phyloP scores from a whole-genome alignment of 306 rosid species.

The Mimosa pudica region DNA sequence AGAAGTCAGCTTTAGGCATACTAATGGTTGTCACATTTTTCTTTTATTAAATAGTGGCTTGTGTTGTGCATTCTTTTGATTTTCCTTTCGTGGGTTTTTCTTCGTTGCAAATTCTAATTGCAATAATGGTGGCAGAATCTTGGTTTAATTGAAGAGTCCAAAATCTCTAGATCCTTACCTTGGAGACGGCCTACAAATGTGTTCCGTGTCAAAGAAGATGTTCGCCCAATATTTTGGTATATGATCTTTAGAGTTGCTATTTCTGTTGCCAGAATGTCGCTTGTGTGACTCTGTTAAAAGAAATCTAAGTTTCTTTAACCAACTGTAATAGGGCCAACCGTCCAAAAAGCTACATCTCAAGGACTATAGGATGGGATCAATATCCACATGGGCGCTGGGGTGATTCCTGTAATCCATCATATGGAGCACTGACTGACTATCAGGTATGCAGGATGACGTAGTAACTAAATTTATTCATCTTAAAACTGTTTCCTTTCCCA shows the following conservation, averaged over 20 bases:
- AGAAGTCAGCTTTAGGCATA: conserved; percentile 86
- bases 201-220: conserved; percentile 78
- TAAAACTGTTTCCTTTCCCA: neutral
- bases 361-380: conserved; percentile 96
- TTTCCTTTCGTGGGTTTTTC: conserved; percentile 30
- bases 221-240: conserved; percentile 95
- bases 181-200: conserved; percentile 94
- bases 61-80: conserved; percentile 31
- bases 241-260: conserved; percentile 23
- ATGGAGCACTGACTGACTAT: conserved; percentile 82
- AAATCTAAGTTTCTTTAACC: conserved; percentile 39
- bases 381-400: conserved; percentile 97
- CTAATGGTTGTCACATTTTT: conserved; percentile 52
- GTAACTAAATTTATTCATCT: conserved; percentile 24
- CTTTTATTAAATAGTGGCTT: conserved; percentile 30
- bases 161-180: conserved; percentile 75
- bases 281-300: conserved; percentile 20
- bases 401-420: conserved; percentile 88
- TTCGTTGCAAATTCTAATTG: conserved; percentile 24
- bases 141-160: conserved; percentile 88
- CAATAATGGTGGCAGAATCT: conserved; percentile 66
- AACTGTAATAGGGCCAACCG: conserved; percentile 86
- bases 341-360: conserved; percentile 93
- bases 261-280: conserved; percentile 22
- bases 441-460: conserved; percentile 57